Base-by-base conservation (phyloP, 768 basidiomycete genomes). In the Suillus fuscotomentosus region DNA sequence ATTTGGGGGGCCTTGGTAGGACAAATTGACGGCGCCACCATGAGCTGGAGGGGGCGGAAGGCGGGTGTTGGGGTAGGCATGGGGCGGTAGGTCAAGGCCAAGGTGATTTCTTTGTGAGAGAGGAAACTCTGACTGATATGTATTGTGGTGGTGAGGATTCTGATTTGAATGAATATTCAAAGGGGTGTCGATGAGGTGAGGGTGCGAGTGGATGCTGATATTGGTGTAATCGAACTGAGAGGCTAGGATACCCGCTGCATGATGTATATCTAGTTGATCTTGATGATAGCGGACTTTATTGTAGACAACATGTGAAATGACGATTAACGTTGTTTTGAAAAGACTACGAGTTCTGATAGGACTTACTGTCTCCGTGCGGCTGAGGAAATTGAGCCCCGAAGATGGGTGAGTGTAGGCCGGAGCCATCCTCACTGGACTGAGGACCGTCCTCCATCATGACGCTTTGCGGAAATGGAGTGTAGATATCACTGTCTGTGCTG, bases 361-460 rank as follows among this genome's bases (percentile, higher is more conserved):
- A 79, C 83, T 81, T 75, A 80, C 78, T 82, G 82, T 83, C 82
- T 66, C 79, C 77, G 78, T 81, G 79, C 63, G 78, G 74, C 67
- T 80, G 74, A 74, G 81, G 78, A 69, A 79, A 82, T 34, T 79
- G 78, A 57, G 82, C 73, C 63, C 79, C 80, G 76, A 88, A 88
- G 60, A 86, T 82, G 68, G 91, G 90, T 3, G 90, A 91, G 70
- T 90, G 88, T 27, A 91, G 77, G 65, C 88, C 89, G 60, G 90
- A 91, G 72, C 88, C 86, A 71, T 90, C 90, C 72, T 91, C 89
- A 74, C 87, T 89, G 27, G 88, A 89, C 76, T 86, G 88, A 51
- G 83, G 82, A 45, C 87, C 84, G 70, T 90, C 88, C 72, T 90
- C 90, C 64, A 81, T 76, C 65, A 81, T 78, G 75, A 84, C 81